Conservation (phyloP, 2,329 filamentous ascomycete genomes). For the Uncinocarpus reesii region DNA sequence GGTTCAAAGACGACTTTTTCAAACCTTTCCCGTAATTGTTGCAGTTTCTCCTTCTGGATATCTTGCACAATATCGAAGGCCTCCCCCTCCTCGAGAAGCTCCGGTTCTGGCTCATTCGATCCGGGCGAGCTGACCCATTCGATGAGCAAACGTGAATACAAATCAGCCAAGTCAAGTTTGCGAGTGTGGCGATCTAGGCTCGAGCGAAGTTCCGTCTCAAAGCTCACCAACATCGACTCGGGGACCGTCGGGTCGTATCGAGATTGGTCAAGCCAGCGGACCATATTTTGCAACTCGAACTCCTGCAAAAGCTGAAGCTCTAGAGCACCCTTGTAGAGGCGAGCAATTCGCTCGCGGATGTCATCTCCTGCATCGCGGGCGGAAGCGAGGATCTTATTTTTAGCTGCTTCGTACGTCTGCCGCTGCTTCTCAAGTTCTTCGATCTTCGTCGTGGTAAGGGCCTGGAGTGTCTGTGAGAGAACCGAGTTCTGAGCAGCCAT, state of each 20-base stretch:
- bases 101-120: not conserved
- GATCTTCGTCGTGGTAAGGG: slow-evolving; percentile 20
- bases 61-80: slow-evolving; percentile 27
- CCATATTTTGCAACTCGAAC: slow-evolving; percentile 23
- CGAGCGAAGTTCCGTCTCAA: slow-evolving; percentile 25
- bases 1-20: slow-evolving; percentile 33
- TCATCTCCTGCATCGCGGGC: slow-evolving; percentile 11
- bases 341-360: slow-evolving; percentile 9
- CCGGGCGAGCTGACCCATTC: slow-evolving; percentile 30
- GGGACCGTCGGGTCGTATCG: slow-evolving; percentile 31
- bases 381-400: slow-evolving; percentile 15
- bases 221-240: slow-evolving; percentile 24
- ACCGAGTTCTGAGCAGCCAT: slow-evolving; percentile 16
- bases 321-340: slow-evolving; percentile 15
- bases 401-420: slow-evolving; percentile 14
- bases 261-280: slow-evolving; percentile 30
- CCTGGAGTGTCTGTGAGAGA: slow-evolving; percentile 17
- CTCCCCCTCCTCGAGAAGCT: slow-evolving; percentile 15
- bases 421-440: slow-evolving; percentile 23
- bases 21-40: slow-evolving; percentile 33
- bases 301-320: slow-evolving; percentile 15
- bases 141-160: slow-evolving; percentile 32
- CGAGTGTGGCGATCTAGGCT: slow-evolving; percentile 30
- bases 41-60: slow-evolving; percentile 29
- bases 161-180: slow-evolving; percentile 27